Evolutionary conservation across 2,329 filamentous ascomycete species (phyloP).

Genomic region (Aspergillus carbonarius): DNA sequence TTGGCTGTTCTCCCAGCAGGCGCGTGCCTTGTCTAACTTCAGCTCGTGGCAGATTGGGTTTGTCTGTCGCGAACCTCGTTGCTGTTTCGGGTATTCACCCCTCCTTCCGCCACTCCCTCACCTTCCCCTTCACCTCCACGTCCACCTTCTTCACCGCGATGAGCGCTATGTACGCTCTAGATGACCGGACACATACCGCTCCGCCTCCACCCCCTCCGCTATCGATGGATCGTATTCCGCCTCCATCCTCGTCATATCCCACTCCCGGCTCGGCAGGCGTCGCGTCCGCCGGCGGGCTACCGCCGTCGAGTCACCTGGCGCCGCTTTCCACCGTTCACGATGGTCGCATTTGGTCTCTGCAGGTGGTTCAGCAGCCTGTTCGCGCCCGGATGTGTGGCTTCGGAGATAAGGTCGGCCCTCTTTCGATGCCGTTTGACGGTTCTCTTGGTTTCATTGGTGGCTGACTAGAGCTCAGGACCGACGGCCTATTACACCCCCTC

Average conservation of each 20-base stretch:
- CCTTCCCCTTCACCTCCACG: neutral
- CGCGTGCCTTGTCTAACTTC: constrained; percentile 3
- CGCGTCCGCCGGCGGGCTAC: constrained; percentile 29
- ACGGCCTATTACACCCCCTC: constrained; percentile 90
- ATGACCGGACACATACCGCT: constrained; percentile 37
- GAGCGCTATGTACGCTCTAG: constrained; percentile 37
- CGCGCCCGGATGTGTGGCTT: constrained; percentile 98
- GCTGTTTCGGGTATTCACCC: constrained; percentile 13
- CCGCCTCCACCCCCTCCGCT: constrained; percentile 38
- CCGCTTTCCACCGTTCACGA: constrained; percentile 43
- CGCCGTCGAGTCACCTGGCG: constrained; percentile 35
- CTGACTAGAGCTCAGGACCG: constrained; percentile 64
- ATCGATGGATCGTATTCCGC: constrained; percentile 43
- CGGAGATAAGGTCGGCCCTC: constrained; percentile 79
- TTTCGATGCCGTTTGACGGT: neutral
- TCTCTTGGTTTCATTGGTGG: neutral
- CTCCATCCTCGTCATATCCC: constrained; percentile 36
- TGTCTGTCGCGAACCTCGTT: constrained; percentile 8
- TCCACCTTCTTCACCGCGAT: neutral
- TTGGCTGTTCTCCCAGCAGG: neutral
- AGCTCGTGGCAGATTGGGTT: constrained; percentile 1
- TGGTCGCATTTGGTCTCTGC: constrained; percentile 58
- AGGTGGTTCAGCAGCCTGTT: constrained; percentile 85
- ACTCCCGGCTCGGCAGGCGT: constrained; percentile 34
- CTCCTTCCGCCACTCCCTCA: constrained; percentile 15